A percentile compares a stretch with the other conserved stretches of the same genome.
Conservation (phyloP, 2,329 filamentous ascomycete species). For the Magnaporthales sp. region DNA sequence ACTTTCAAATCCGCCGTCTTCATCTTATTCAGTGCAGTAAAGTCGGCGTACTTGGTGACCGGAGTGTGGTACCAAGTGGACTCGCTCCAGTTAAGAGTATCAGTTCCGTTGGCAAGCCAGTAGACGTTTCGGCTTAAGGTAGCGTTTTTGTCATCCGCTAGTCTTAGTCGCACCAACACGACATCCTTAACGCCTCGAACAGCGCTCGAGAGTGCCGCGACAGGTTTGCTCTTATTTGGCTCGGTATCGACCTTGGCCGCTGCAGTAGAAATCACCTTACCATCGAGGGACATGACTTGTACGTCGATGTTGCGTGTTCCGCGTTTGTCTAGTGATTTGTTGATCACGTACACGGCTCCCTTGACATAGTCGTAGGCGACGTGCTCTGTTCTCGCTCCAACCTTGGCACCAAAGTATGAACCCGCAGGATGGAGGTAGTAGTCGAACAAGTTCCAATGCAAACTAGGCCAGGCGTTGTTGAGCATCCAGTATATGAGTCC, state of each 20-base stretch:
- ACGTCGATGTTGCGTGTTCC: conserved; percentile 34
- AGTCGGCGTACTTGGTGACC: conserved; percentile 39
- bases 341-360: conserved; percentile 41
- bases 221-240: conserved; percentile 35
- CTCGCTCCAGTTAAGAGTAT: conserved; percentile 44
- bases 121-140: conserved; percentile 50
- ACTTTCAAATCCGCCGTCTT: conserved; percentile 26
- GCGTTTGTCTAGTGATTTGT: conserved; percentile 33
- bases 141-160: conserved; percentile 19
- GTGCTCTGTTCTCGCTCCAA: conserved; percentile 39
- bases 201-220: conserved; percentile 13
- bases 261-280: conserved; percentile 28
- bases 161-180: conserved; percentile 39
- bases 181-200: conserved; percentile 26
- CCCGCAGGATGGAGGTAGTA: conserved; percentile 51
- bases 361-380: conserved; percentile 44
- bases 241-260: conserved; percentile 20
- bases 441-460: conserved; percentile 59
- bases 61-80: conserved; percentile 54
- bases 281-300: conserved; percentile 40
- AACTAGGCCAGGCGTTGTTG: conserved; percentile 54
- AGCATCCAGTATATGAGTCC: conserved; percentile 62
- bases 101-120: conserved; percentile 40
- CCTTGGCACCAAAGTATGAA: conserved; percentile 51
- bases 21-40: conserved; percentile 33